A percentile compares a stretch with the other conserved stretches of the same genome.
These are phyloP conservation scores for Pelargonium fulgidum DNA, from an alignment of 441 rosid genomes.

Conservation along the genomic window DNA sequence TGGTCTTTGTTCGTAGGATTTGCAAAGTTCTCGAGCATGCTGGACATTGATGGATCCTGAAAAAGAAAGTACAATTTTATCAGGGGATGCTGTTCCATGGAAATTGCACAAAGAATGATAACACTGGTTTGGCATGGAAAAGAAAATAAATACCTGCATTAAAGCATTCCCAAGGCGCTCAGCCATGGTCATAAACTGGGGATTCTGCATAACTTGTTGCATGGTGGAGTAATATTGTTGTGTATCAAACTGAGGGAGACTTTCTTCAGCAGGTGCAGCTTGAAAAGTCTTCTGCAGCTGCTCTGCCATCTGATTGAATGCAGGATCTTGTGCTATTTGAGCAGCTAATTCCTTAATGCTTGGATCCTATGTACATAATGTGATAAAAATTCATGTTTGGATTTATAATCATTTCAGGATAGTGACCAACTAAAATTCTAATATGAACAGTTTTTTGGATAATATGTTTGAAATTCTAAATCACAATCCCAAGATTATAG, in stretches of 20 bases:
- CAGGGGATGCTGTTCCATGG: background rate
- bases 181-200: slow-evolving; percentile 87
- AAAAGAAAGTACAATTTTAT: slow-evolving; percentile 7
- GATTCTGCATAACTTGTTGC: slow-evolving; percentile 94
- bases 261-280: slow-evolving; percentile 42
- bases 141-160: slow-evolving; percentile 60
- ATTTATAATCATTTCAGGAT: background rate
- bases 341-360: slow-evolving; percentile 87
- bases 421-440: background rate
- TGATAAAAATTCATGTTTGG: background rate
- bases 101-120: slow-evolving; percentile 1
- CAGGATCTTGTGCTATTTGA: slow-evolving; percentile 87
- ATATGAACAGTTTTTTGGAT: background rate
- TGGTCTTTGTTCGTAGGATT: slow-evolving; percentile 72
- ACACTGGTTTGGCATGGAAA: background rate
- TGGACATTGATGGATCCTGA: slow-evolving; percentile 93
- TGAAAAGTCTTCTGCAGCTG: slow-evolving; percentile 82
- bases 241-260: slow-evolving; percentile 63
- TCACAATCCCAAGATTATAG: too few species aligned
- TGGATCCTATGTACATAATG: slow-evolving; percentile 53
- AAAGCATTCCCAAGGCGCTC: slow-evolving; percentile 85
- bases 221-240: slow-evolving; percentile 73
- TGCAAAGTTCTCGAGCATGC: slow-evolving; percentile 66
- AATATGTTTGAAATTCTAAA: background rate
- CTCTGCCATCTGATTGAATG: slow-evolving; percentile 96